A percentile compares a stretch with the other conserved stretches of the same genome.
These are phyloP conservation scores for Diutina ranongensis DNA, from an alignment of 1,139 yeast species.

Conservation along the genomic window DNA sequence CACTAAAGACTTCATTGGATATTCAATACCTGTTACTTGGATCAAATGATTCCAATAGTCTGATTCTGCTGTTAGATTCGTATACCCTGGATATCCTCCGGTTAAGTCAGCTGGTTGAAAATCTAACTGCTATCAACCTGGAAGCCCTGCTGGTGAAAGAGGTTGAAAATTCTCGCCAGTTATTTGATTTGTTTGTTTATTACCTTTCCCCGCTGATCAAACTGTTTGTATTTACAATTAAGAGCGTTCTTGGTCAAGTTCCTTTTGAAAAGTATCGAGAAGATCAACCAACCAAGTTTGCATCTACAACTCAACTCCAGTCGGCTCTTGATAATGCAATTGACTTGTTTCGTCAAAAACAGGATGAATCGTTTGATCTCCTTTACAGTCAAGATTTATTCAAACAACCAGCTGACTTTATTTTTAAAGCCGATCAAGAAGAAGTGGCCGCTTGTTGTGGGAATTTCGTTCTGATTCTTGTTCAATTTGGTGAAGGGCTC, in stretches of 20 bases:
- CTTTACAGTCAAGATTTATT: conserved; percentile 52
- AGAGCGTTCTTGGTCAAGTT: conserved; percentile 46
- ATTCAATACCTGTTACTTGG: conserved; percentile 49
- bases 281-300: conserved; percentile 15
- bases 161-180: conserved; percentile 33
- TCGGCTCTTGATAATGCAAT: conserved; percentile 42
- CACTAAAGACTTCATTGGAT: conserved; percentile 55
- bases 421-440: conserved; percentile 55
- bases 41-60: conserved; percentile 10
- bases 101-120: conserved; percentile 19
- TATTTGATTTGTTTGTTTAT: conserved; percentile 55
- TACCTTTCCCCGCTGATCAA: conserved; percentile 65
- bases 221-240: conserved; percentile 53
- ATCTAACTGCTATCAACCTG: conserved; percentile 12
- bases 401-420: conserved; percentile 21
- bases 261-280: conserved; percentile 37
- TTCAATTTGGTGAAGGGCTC: conserved; percentile 52
- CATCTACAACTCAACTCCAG: conserved; percentile 30
- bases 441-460: conserved; percentile 83
- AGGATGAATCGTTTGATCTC: conserved; percentile 42
- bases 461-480: conserved; percentile 56
- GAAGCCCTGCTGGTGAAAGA: conserved; percentile 10
- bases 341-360: conserved; percentile 43
- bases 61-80: conserved; percentile 8
- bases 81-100: conserved; percentile 8